Conservation (phyloP, 2,329 filamentous ascomycete species). For the Coniochaeta ligniaria region DNA sequence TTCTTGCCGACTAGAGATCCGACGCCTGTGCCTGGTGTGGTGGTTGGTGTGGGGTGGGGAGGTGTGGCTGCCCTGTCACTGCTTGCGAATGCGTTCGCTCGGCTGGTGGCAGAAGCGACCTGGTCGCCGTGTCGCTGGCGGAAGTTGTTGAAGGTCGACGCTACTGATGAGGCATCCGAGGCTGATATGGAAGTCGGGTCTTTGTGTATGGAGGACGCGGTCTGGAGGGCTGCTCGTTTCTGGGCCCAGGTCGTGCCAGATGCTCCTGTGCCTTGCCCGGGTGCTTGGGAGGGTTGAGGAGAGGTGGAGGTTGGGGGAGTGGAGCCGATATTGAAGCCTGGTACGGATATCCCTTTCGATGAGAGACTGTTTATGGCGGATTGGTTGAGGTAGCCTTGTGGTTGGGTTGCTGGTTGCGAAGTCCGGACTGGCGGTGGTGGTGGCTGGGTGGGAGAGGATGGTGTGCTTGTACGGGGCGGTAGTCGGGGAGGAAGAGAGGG, state of each 20-base stretch:
- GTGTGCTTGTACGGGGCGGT: conserved; percentile 47
- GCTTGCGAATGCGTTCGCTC: conserved; percentile 2
- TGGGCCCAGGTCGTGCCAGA: conserved; percentile 57
- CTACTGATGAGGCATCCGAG: conserved; percentile 49
- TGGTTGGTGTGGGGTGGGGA: not conserved
- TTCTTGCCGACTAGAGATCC: conserved; percentile 34
- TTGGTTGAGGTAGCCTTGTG: conserved; percentile 33
- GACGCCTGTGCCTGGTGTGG: conserved; percentile 1
- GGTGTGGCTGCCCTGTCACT: not conserved
- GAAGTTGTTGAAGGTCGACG: conserved; percentile 59
- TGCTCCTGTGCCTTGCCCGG: not conserved
- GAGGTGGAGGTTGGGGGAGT: not conserved
- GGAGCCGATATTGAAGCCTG: conserved; percentile 64
- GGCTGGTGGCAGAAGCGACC: conserved; percentile 43
- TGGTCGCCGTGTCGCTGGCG: conserved; percentile 64
- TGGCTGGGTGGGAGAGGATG: conserved; percentile 23
- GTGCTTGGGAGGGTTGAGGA: not conserved
- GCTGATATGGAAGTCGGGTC: conserved; percentile 55
- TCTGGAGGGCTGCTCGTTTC: conserved; percentile 56
- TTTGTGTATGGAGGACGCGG: conserved; percentile 51
- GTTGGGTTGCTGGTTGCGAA: conserved; percentile 13
- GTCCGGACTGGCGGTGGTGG: conserved; percentile 34
- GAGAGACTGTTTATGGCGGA: conserved; percentile 60
- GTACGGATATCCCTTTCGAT: conserved; percentile 70
- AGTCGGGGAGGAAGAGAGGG: conserved; percentile 61